phyloP scores from a whole-genome alignment of 352 stramenopile genomes.

The Globisporangium nodosum region DNA sequence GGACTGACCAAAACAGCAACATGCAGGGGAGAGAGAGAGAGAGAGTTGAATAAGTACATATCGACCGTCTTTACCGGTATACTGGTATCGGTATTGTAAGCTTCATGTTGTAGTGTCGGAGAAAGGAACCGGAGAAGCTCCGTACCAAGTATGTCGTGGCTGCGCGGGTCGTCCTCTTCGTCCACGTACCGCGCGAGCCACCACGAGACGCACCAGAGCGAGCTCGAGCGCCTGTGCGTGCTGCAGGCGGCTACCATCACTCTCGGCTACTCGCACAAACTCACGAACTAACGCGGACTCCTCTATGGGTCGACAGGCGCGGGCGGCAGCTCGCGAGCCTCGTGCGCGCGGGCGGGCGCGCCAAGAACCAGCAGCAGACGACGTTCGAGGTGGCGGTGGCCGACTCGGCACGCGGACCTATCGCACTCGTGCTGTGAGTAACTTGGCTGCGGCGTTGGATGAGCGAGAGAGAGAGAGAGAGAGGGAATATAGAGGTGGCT shows the following conservation, averaged over 20 bases:
- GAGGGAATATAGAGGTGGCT: no score
- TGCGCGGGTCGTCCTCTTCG: slow-evolving; percentile 43
- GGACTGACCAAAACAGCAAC: no score
- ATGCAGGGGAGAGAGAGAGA: no score
- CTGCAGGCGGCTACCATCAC: neutral
- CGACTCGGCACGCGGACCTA: slow-evolving; percentile 45
- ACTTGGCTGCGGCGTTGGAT: neutral
- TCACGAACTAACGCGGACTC: neutral
- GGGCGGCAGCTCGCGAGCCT: slow-evolving; percentile 75
- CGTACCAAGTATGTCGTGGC: slow-evolving; percentile 37
- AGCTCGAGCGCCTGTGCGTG: slow-evolving; percentile 73
- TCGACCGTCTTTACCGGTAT: neutral
- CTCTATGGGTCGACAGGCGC: slow-evolving; percentile 25
- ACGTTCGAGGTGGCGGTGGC: slow-evolving; percentile 70
- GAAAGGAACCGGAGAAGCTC: neutral
- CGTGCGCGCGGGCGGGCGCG: slow-evolving; percentile 69
- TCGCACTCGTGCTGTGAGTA: slow-evolving; percentile 45
- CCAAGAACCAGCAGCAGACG: slow-evolving; percentile 84
- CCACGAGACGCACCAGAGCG: slow-evolving; percentile 76
- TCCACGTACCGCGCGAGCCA: slow-evolving; percentile 23
- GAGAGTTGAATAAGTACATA: neutral
- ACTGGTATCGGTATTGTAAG: no score
- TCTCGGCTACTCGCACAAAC: neutral
- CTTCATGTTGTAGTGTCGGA: no score
- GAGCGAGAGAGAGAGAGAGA: no score